Conservation (phyloP, 2,329 filamentous ascomycete genomes). For the Lasiodiplodia theobromae region DNA sequence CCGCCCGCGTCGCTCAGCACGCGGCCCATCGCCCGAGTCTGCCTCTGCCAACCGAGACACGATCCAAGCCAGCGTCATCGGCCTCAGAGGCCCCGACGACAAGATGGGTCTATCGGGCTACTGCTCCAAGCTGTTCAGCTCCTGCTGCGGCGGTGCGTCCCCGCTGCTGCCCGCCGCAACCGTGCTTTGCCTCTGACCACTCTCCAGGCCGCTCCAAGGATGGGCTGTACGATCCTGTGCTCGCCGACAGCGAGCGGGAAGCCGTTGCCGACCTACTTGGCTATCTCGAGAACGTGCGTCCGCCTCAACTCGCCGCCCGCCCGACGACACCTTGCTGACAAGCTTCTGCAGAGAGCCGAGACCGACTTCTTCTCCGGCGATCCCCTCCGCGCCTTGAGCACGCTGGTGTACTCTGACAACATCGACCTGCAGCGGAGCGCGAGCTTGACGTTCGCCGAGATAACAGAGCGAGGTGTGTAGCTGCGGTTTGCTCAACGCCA, state of each 20-base stretch:
- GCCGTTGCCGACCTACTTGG: conserved; percentile 94
- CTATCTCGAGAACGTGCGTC: conserved; percentile 90
- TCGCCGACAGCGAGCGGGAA: conserved; percentile 95
- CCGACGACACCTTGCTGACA: conserved; percentile 31
- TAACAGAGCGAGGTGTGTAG: conserved; percentile 87
- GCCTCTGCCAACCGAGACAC: conserved; percentile 21
- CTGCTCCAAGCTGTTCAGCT: conserved; percentile 46
- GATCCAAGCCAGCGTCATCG: conserved; percentile 18
- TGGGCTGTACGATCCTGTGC: conserved; percentile 63
- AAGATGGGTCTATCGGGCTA: conserved; percentile 47
- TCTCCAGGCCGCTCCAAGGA: conserved; percentile 52
- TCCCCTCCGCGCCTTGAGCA: conserved; percentile 90
- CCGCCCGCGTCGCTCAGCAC: conserved; percentile 26
- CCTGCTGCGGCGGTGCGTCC: conserved; percentile 48
- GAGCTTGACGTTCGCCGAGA: conserved; percentile 97
- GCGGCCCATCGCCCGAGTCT: conserved; percentile 26
- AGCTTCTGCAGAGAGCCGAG: conserved; percentile 76
- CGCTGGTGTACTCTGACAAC: conserved; percentile 97
- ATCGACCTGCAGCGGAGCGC: conserved; percentile 97
- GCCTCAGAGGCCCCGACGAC: conserved; percentile 27
- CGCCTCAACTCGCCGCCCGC: background rate
- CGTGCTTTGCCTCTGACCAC: conserved; percentile 35
- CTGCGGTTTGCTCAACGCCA: conserved; percentile 11
- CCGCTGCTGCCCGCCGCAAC: conserved; percentile 16
- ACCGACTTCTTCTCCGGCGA: conserved; percentile 99